Base-by-base conservation (phyloP, 371 early-diverging fungal genomes). In the Mortierella sp. region DNA sequence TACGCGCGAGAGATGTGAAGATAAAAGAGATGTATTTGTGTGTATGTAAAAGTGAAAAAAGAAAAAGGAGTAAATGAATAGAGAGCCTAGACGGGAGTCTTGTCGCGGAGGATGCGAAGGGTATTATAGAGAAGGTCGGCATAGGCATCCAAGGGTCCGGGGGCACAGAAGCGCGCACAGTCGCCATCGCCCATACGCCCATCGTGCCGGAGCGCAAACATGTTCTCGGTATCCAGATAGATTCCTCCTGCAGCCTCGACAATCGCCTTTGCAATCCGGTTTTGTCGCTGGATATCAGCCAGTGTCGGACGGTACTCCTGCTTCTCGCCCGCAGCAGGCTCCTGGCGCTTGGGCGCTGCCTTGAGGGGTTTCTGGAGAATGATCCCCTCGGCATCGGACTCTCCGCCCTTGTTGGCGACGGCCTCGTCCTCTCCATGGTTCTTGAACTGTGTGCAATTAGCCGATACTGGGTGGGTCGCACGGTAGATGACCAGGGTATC, bases 131-230 rank as follows among this genome's bases (percentile, higher is more conserved):
- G 74, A 4, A 92, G 74, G 48, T 88, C 86, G 26, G 85, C 82
- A 77, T 90, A 90, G 9, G 88, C 88, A 80, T 92, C 92, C 52
- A 88, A 61, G 9, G 92, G 92, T 22, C 92, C 92, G 10, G 92
- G 92, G 26, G 91, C 91, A 85, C 91, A 92, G 78, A 91, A 91
- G 40, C 92, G 79, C 31, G 89, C 64, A 78, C 92, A 92, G 66
- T 91, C 92, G 40, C 86, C 87, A 13, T 88, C 90, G 24, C 91
- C 92, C 61, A 92, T 86, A 73, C 91, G 89, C 0, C 91, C 92
- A 85, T 92, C 92, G 0, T 89, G 89, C 53, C 92, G 84, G 55
- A 85, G 31, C 39, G 89, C 88, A 26, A 85, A 79, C 86, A 91
- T 78, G 11, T 88, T 86, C 47, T 88, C 91, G 29, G 91, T 75